phyloP scores from a whole-genome alignment of 129 eudicot genomes.

The Solidago caesia region DNA sequence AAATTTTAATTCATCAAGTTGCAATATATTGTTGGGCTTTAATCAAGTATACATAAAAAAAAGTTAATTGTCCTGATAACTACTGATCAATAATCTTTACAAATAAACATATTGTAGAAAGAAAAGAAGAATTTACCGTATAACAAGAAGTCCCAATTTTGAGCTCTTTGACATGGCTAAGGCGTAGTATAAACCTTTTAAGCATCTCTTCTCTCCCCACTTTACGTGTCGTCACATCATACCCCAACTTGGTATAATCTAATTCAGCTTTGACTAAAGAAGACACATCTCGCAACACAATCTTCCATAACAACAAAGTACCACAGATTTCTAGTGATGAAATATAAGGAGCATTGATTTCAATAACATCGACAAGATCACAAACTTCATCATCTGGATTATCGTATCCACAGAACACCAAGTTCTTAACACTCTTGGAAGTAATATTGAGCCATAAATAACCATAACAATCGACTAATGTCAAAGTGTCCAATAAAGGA shows the following conservation, averaged over 20 bases:
- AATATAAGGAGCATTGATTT: slow-evolving; percentile 27
- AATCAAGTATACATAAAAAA: too few species aligned
- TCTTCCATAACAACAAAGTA: slow-evolving; percentile 7
- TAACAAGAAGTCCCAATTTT: slow-evolving; percentile 7
- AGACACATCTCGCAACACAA: slow-evolving; percentile 21
- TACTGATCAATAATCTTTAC: too few species aligned
- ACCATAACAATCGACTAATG: neutral
- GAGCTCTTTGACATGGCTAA: slow-evolving; percentile 28
- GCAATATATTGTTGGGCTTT: too few species aligned
- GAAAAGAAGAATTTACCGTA: neutral
- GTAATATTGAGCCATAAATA: neutral
- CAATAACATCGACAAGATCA: neutral
- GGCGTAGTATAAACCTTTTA: slow-evolving; percentile 1
- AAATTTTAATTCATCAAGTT: too few species aligned
- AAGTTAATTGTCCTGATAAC: too few species aligned
- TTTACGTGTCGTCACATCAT: neutral
- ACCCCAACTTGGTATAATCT: neutral
- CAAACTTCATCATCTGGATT: neutral
- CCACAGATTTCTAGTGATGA: slow-evolving; percentile 10
- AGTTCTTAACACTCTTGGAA: slow-evolving; percentile 25
- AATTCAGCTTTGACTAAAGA: slow-evolving; percentile 22
- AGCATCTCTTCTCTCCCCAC: slow-evolving; percentile 24
- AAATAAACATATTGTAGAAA: too few species aligned
- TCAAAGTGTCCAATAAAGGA: slow-evolving; percentile 24
- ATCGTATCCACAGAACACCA: slow-evolving; percentile 25